Conservation (phyloP, 2,329 filamentous ascomycete genomes). For the Huntiella savannae region DNA sequence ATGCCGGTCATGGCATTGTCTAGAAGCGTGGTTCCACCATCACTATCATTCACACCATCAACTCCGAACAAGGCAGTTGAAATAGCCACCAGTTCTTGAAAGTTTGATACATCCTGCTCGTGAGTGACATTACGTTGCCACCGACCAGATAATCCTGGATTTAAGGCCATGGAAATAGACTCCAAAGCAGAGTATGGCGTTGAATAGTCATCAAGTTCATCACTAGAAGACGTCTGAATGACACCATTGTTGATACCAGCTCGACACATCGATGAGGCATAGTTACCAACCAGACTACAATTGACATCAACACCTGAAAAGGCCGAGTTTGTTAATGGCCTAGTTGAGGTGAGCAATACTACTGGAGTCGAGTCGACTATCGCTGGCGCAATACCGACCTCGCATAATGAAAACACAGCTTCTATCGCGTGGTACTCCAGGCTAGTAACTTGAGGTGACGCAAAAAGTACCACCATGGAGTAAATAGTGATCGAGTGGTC, state of each 20-base stretch:
- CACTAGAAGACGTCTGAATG: background rate
- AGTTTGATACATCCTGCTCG: no score
- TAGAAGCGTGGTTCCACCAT: background rate
- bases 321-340: background rate
- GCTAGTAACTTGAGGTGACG: background rate
- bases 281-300: background rate
- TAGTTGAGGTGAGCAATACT: background rate
- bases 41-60: conserved; percentile 8
- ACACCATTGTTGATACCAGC: conserved; percentile 3
- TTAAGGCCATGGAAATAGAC: conserved; percentile 10
- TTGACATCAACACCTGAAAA: conserved; percentile 7
- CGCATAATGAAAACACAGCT: conserved; percentile 17
- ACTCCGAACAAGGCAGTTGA: background rate
- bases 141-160: conserved; percentile 7
- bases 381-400: conserved; percentile 14
- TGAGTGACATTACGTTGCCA: background rate
- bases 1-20: background rate
- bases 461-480: conserved; percentile 16
- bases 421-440: conserved; percentile 14
- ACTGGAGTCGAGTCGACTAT: background rate
- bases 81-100: no score
- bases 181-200: conserved; percentile 7
- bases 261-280: conserved; percentile 4
- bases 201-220: background rate
- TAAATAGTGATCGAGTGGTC: conserved; percentile 13